phyloP scores from a whole-genome alignment of 805 yeast species.

The Metschnikowia chrysomelidarum region DNA sequence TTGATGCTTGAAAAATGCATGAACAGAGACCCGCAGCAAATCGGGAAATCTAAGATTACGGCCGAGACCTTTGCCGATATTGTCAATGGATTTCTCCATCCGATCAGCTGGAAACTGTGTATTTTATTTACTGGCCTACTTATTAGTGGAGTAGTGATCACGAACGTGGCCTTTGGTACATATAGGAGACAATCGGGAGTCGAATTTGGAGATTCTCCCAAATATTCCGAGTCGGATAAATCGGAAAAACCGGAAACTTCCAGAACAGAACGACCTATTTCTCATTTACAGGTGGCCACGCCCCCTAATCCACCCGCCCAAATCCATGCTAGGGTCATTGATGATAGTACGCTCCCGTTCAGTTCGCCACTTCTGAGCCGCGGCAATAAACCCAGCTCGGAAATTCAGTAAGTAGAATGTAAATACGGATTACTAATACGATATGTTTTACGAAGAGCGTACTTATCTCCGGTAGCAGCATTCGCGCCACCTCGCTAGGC shows the following conservation, averaged over 20 bases:
- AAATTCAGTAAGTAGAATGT: no score
- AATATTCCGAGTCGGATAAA: background rate
- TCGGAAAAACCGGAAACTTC: no score
- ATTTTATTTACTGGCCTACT: slow-evolving; percentile 44
- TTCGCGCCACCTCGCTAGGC: slow-evolving; percentile 4
- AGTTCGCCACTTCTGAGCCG: slow-evolving; percentile 13
- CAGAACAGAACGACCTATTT: no score
- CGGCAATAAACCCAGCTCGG: slow-evolving; percentile 1
- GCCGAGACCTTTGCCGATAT: slow-evolving; percentile 85
- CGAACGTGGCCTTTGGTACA: slow-evolving; percentile 33
- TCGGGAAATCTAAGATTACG: slow-evolving; percentile 68
- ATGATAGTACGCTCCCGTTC: slow-evolving; percentile 11
- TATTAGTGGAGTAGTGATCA: slow-evolving; percentile 51
- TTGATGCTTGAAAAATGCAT: slow-evolving; percentile 77
- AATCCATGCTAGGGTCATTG: background rate
- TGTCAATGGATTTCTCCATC: slow-evolving; percentile 68
- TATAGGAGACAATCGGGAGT: slow-evolving; percentile 8
- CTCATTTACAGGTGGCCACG: no score
- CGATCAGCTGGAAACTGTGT: slow-evolving; percentile 69
- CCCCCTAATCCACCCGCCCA: slow-evolving; percentile 9
- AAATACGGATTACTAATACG: no score
- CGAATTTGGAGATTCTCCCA: slow-evolving; percentile 1
- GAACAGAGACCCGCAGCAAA: slow-evolving; percentile 67
- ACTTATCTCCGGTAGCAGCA: no score
- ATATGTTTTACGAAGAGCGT: no score